Conservation (phyloP, 2,329 filamentous ascomycete species). For the Cladophialophora chaetospira region DNA sequence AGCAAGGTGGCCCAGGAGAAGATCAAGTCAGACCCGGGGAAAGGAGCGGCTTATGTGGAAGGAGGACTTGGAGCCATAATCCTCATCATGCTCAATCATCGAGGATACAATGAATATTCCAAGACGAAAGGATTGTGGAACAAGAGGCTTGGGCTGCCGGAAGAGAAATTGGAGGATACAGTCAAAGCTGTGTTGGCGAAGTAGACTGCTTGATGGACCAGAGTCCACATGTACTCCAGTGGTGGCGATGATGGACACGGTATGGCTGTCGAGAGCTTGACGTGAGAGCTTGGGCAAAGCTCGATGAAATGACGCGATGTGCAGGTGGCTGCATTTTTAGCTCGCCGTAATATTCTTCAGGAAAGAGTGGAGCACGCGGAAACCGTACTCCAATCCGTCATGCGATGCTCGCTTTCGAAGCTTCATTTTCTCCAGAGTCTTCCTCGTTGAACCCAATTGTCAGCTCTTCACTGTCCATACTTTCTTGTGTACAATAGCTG, state of each 20-base stretch:
- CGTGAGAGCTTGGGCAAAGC: too few species aligned
- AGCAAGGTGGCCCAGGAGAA: conserved; percentile 8
- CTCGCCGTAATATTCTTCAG: neutral
- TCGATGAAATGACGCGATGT: neutral
- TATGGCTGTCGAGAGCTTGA: too few species aligned
- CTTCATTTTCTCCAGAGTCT: neutral
- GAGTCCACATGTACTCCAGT: too few species aligned
- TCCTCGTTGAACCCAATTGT: neutral
- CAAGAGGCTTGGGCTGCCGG: conserved; percentile 17
- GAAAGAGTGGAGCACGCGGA: neutral
- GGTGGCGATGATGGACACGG: too few species aligned
- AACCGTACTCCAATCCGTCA: neutral
- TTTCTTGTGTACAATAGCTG: conserved; percentile 1
- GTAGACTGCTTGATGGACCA: neutral
- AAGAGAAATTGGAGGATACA: conserved; percentile 12
- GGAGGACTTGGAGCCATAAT: conserved; percentile 6
- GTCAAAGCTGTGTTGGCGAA: conserved; percentile 6
- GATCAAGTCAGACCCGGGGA: conserved; percentile 6
- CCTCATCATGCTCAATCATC: conserved; percentile 16
- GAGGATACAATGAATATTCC: conserved; percentile 15
- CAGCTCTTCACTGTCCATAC: neutral
- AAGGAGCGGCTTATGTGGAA: conserved; percentile 3
- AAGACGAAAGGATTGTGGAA: conserved; percentile 16
- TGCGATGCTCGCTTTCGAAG: conserved; percentile 1
- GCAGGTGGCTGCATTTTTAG: neutral